A percentile compares a stretch with the other conserved stretches of the same genome.
phyloP scores from a whole-genome alignment of 2,329 filamentous ascomycete species.

The Periglandula ipomoeae region DNA sequence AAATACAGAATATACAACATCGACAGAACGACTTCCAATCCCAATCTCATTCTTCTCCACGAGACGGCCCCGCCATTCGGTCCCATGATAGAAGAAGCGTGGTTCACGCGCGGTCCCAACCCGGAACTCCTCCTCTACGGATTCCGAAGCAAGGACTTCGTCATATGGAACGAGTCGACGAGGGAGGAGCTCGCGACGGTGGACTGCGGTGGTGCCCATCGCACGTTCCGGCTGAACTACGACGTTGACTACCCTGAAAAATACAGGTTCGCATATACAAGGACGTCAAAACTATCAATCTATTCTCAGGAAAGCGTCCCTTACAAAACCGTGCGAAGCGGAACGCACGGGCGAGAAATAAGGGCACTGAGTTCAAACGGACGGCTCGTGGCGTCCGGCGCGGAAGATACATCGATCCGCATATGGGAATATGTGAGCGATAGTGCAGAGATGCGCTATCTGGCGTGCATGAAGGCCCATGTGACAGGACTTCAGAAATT shows the following conservation, averaged over 20 bases:
- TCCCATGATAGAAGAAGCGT: constrained; percentile 65
- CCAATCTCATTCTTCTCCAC: constrained; percentile 46
- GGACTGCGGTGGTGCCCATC: constrained; percentile 77
- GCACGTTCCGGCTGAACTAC: constrained; percentile 54
- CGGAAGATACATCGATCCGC: constrained; percentile 65
- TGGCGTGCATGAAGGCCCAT: constrained; percentile 65
- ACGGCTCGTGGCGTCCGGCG: constrained; percentile 52
- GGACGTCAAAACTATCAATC: constrained; percentile 47
- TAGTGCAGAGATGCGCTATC: constrained; percentile 31
- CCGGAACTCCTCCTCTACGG: constrained; percentile 64
- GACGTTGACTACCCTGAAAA: constrained; percentile 21
- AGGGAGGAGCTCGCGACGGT: constrained; percentile 62
- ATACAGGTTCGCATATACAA: constrained; percentile 62
- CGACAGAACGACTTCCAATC: constrained; percentile 13
- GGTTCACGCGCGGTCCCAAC: constrained; percentile 35
- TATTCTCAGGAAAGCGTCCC: constrained; percentile 30
- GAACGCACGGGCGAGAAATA: constrained; percentile 83
- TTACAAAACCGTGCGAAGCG: constrained; percentile 48
- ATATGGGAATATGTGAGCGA: constrained; percentile 47
- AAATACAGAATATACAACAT: constrained; percentile 57
- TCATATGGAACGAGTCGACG: constrained; percentile 69
- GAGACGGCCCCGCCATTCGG: constrained; percentile 62
- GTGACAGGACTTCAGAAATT: constrained; percentile 76
- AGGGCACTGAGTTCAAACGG: constrained; percentile 37
- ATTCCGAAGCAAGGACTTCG: constrained; percentile 70